These are phyloP conservation scores for Didymella segeticola DNA, from an alignment of 2,329 filamentous ascomycete genomes.

Conservation along the genomic window DNA sequence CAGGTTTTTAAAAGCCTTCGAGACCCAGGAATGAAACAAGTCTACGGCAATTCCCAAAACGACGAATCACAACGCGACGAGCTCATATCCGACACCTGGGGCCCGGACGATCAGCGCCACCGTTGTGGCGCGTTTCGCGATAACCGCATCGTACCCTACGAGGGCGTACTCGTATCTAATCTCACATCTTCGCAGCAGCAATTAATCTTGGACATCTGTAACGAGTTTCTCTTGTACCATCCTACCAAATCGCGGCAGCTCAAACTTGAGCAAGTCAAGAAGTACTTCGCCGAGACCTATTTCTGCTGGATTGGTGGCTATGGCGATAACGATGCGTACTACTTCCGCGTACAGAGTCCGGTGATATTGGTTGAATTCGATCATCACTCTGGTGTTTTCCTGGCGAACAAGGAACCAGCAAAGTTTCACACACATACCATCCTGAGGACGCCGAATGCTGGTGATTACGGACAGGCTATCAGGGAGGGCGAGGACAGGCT, in stretches of 20 bases:
- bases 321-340: conserved; percentile 72
- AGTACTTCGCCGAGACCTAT: conserved; percentile 72
- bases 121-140: conserved; percentile 80
- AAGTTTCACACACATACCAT: conserved; percentile 83
- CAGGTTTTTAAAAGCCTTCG: conserved; percentile 66
- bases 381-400: conserved; percentile 79
- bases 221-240: conserved; percentile 73
- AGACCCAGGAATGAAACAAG: conserved; percentile 69
- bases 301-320: conserved; percentile 81
- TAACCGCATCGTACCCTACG: conserved; percentile 75
- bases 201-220: conserved; percentile 64
- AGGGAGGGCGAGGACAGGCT: conserved; percentile 36
- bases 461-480: conserved; percentile 73
- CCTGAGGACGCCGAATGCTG: conserved; percentile 73
- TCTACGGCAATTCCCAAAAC: conserved; percentile 36
- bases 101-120: conserved; percentile 80
- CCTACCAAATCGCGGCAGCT: conserved; percentile 62
- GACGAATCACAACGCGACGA: conserved; percentile 44
- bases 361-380: conserved; percentile 80
- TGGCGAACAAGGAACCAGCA: conserved; percentile 74
- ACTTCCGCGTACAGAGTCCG: conserved; percentile 78
- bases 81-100: conserved; percentile 68
- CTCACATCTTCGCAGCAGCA: conserved; percentile 59
- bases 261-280: conserved; percentile 62
- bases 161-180: conserved; percentile 66